Percentiles rank a stretch among this genome's conserved stretches.
phyloP scores from a whole-genome alignment of 129 eudicot genomes.

The carrot (Daucus carota) region DH1_v3.0 NC_030384.2:13892001-13892500 shows the following conservation, averaged over 20 bases:
- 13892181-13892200: not conserved
- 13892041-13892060: no score
- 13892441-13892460: conserved; percentile 16
- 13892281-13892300: not conserved
- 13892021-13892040: no score
- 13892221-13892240: not conserved
- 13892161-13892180: not conserved
- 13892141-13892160: not conserved
- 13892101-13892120: no score
- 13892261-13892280: not conserved
- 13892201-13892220: not conserved
- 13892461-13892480: conserved; percentile 27
- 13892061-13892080: no score
- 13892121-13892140: not conserved
- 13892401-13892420: not conserved
- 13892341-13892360: conserved; percentile 32
- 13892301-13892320: conserved; percentile 30
- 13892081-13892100: no score
- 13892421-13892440: conserved; percentile 15
- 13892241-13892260: not conserved
- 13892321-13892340: conserved; percentile 38
- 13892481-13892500: conserved; percentile 36
- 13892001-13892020: no score
- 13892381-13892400: conserved; percentile 15
- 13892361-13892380: conserved; percentile 13